Conservation (phyloP, 352 stramenopile genomes). For the Phytophthora sojae region DNA sequence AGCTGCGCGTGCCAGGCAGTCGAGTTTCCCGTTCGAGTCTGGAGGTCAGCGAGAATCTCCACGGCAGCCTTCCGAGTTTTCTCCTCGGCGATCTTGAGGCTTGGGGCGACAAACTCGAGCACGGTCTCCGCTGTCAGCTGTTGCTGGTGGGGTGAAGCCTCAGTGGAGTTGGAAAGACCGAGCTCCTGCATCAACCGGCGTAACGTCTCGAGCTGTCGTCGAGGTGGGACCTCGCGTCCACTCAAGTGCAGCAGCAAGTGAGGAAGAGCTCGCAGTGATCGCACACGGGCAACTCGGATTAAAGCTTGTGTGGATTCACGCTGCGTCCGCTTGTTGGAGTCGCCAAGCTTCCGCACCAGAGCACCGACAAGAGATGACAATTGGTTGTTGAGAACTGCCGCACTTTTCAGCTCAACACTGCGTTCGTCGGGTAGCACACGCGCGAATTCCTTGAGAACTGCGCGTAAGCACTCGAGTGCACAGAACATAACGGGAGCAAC, state of each 20-base stretch:
- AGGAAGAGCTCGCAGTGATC: constrained; percentile 64
- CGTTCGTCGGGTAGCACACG: constrained; percentile 50
- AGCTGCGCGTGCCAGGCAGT: constrained; percentile 37
- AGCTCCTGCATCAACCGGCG: constrained; percentile 63
- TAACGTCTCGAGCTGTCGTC: constrained; percentile 65
- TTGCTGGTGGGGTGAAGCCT: constrained; percentile 16
- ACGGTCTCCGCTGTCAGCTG: constrained; percentile 64
- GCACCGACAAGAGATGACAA: constrained; percentile 58
- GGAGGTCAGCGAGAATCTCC: constrained; percentile 74
- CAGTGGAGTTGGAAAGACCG: constrained; percentile 39
- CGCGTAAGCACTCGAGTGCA: constrained; percentile 72
- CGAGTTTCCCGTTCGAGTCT: constrained; percentile 36
- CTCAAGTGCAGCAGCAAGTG: constrained; percentile 73
- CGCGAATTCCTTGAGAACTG: constrained; percentile 72
- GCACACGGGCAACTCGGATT: constrained; percentile 66
- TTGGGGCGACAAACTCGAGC: constrained; percentile 74
- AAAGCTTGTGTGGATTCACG: constrained; percentile 69
- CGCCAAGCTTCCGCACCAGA: constrained; percentile 70
- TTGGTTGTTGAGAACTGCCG: constrained; percentile 59
- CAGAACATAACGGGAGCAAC: constrained; percentile 88
- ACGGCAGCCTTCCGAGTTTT: constrained; percentile 78
- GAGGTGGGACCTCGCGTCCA: constrained; percentile 59
- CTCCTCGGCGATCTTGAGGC: constrained; percentile 79
- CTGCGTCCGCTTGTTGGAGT: constrained; percentile 87
- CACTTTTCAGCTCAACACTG: constrained; percentile 33